Evolutionary conservation across 257 asterid species (phyloP), one percentile per base, ranked within the genome.

Genomic region (Gentiana dahurica): DNA sequence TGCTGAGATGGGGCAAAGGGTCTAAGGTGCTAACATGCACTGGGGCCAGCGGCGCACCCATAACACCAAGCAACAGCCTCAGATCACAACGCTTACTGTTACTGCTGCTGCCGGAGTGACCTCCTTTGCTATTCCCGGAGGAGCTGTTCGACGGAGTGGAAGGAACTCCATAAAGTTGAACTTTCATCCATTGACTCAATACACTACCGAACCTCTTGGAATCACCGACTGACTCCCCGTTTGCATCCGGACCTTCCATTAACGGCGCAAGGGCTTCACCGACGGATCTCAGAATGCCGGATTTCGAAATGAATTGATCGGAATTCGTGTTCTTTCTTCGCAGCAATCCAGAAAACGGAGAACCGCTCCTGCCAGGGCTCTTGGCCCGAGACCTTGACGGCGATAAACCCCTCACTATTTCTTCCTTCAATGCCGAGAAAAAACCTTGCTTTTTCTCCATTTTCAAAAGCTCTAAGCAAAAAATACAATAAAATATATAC

Each of bases 41-140:
- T 52, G 98, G 98, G 3, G 94, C 94, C 39, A 90, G 85, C 3
- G 98, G 96, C 39, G 96, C 96, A 15, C 96, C 96, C 98, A 90
- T 84, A 8, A 87, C 96, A 7, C 98, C 96, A 41, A 90, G 95
- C 76, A 90, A 72, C 60, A 90, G 63, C 64, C 98, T 70, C 80
- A 85, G 81, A 78, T 91, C 98, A 57, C 95, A 84, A 85, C 84
- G 74, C 80, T 60, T 79, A 39, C 24, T 64, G 60, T 49, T 54
- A 45, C 55, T 34, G 58, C 35, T 45, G 49, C 7, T 63, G 61
- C 36, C 51, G 24, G 24, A 24, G 24, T 24, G 24, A 24, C 24
- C 24, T 24, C 24, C 24, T 24, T 24, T 24, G 12, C 35, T 49
- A 36, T 9, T 50, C 57, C 69, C 68, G 46, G 46, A 41, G 46